phyloP scores from a whole-genome alignment of 176 grass and related monocot species.

The Miscanthus lutarioriparius region DNA sequence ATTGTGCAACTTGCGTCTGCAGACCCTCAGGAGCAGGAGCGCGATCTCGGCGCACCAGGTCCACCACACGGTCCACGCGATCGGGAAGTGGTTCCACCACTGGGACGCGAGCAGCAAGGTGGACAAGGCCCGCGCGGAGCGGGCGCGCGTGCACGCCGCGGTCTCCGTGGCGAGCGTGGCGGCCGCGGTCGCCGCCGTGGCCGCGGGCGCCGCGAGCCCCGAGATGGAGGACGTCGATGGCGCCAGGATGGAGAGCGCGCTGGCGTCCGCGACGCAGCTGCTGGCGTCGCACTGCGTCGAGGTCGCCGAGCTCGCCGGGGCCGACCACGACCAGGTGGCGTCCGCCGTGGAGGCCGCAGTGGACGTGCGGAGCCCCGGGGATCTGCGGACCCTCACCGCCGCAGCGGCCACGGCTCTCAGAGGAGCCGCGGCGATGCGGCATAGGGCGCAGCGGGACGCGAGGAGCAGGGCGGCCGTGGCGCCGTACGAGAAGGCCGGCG shows the following conservation, averaged over 20 bases:
- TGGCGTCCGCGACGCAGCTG: slow-evolving; percentile 85
- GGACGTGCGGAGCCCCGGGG: slow-evolving; percentile 67
- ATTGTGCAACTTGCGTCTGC: not conserved
- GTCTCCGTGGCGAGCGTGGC: slow-evolving; percentile 88
- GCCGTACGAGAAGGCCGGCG: slow-evolving; percentile 47
- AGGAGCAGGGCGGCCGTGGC: slow-evolving; percentile 47
- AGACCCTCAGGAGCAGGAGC: slow-evolving; percentile 53
- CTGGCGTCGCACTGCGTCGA: slow-evolving; percentile 86
- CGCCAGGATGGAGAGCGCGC: slow-evolving; percentile 61
- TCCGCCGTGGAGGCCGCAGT: slow-evolving; percentile 68
- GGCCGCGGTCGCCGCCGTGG: slow-evolving; percentile 69
- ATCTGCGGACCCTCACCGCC: slow-evolving; percentile 87
- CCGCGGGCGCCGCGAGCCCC: slow-evolving; percentile 31
- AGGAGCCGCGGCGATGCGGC: slow-evolving; percentile 54
- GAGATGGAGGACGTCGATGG: slow-evolving; percentile 21
- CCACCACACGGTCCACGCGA: slow-evolving; percentile 38
- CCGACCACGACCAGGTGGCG: slow-evolving; percentile 68
- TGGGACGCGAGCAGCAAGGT: slow-evolving; percentile 47
- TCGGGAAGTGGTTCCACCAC: slow-evolving; percentile 84
- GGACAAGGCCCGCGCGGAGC: slow-evolving; percentile 76
- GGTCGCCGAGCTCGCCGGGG: slow-evolving; percentile 72
- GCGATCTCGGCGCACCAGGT: slow-evolving; percentile 49
- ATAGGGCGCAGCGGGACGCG: slow-evolving; percentile 41
- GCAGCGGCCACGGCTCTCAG: slow-evolving; percentile 74
- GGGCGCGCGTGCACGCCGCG: slow-evolving; percentile 74